Evolutionary conservation across 805 yeast genomes (phyloP), one percentile per base, ranked within the genome.

Genomic region (Candida sakaeoensis): DNA sequence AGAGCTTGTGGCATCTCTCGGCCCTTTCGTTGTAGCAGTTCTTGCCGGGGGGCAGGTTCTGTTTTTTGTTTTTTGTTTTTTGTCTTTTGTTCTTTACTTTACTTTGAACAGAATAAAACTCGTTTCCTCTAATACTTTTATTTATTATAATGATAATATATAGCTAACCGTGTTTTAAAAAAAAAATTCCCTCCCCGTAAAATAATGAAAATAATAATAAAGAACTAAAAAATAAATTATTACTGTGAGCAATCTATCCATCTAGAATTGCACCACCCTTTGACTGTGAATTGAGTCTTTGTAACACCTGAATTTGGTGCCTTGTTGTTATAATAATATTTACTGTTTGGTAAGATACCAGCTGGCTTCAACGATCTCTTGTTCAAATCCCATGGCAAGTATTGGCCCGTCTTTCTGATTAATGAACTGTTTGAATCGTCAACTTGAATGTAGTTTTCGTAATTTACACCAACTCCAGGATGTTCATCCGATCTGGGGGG

Each of bases 231-330:
- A 25, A 25, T 31, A n/a, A 13, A 25, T 25, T 25, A 8, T 25
- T 5, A n/a, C 9, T 34, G 9, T 17, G 37, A 41, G 26, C 23
- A 27, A 36, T 37, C 42, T 15, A 65, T 36, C 79, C 79, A 74
- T 38, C 76, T 50, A 37, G 63, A 52, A 46, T 74, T 67, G 41
- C 63, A 60, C 77, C 79, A 74, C 5, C 77, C 77, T 46, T 68
- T 72, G 13, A 70, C 73, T 10, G 78, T 73, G 46, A 65, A 75
- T 47, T 75, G 80, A 25, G 61, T 47, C 38, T 51, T 57, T n/a
- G 71, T 56, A 12, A 60, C 55, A 3, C 71, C 72, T 9, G 65
- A 57, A 29, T 54, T 61, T 4, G 74, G 71, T 6, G 66, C 60
- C 31, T 50, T 42, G 2, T 66, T 67, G 45, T 68, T 63, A 12